A percentile compares a stretch with the other conserved stretches of the same genome.
phyloP scores from a whole-genome alignment of 805 yeast species.

The Maudiozyma bulderi region DNA sequence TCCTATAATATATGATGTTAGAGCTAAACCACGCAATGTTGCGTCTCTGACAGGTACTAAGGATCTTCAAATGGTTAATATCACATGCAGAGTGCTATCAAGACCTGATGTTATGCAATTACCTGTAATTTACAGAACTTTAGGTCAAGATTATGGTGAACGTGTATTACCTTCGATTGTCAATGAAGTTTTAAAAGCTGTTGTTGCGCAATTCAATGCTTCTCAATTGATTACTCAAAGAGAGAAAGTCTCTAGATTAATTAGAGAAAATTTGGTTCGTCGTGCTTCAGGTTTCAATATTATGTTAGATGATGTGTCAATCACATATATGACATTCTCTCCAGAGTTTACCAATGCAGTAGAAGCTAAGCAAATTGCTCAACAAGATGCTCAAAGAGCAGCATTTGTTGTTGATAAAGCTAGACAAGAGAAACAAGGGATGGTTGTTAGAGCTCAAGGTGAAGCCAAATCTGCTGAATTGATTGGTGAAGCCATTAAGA shows the following conservation, averaged over 20 bases:
- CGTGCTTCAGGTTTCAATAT: slow-evolving; percentile 88
- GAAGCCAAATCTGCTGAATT: slow-evolving; percentile 96
- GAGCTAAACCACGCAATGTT: slow-evolving; percentile 95
- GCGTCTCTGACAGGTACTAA: slow-evolving; percentile 96
- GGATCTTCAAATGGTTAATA: slow-evolving; percentile 97
- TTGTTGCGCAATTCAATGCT: slow-evolving; percentile 97
- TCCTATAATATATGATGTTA: slow-evolving; percentile 85
- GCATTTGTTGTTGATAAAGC: slow-evolving; percentile 96
- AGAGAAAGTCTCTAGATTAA: slow-evolving; percentile 86
- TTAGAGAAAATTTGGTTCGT: slow-evolving; percentile 81
- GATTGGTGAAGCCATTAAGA: slow-evolving; percentile 98
- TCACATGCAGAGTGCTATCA: slow-evolving; percentile 94
- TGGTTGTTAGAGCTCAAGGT: slow-evolving; percentile 95
- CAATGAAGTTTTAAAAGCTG: slow-evolving; percentile 91
- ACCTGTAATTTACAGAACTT: slow-evolving; percentile 81
- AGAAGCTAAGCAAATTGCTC: slow-evolving; percentile 98
- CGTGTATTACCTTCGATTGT: slow-evolving; percentile 96
- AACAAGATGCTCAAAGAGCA: slow-evolving; percentile 98
- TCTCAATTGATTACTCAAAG: slow-evolving; percentile 98
- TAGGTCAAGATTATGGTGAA: slow-evolving; percentile 93
- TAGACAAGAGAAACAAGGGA: slow-evolving; percentile 92
- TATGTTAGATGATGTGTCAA: slow-evolving; percentile 86
- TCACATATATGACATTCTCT: slow-evolving; percentile 92
- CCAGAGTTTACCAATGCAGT: slow-evolving; percentile 97
- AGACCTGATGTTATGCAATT: slow-evolving; percentile 73